Percentiles rank a stretch among this genome's conserved stretches.
These are phyloP conservation scores for Aspergillus glaucus DNA, from an alignment of 2,329 filamentous ascomycete species.

Conservation along the genomic window DNA sequence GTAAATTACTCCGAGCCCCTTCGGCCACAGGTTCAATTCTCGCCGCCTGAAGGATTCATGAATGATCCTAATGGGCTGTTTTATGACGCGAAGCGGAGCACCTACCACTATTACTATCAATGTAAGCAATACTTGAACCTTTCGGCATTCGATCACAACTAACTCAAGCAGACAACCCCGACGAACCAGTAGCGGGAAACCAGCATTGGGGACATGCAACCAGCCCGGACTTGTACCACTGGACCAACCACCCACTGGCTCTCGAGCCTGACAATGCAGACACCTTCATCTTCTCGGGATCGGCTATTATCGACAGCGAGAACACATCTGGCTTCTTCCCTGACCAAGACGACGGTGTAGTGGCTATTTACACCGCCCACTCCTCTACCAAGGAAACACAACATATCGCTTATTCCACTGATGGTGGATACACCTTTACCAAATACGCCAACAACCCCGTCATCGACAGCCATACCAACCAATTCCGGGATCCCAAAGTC, in stretches of 20 bases:
- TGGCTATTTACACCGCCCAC: constrained; percentile 52
- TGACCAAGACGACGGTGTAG: constrained; percentile 54
- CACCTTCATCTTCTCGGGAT: constrained; percentile 48
- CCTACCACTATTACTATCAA: constrained; percentile 62
- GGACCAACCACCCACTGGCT: constrained; percentile 59
- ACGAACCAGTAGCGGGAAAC: constrained; percentile 47
- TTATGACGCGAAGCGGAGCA: constrained; percentile 46
- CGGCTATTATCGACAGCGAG: constrained; percentile 53
- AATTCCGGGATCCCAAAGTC: constrained; percentile 63
- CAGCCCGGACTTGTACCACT: constrained; percentile 56
- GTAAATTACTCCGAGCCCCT: constrained; percentile 12
- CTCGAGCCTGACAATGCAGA: constrained; percentile 43
- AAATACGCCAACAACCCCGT: constrained; percentile 57
- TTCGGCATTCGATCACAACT: neutral
- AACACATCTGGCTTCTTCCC: constrained; percentile 63
- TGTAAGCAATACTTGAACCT: constrained; percentile 29
- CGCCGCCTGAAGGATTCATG: constrained; percentile 26
- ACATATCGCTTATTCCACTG: constrained; percentile 55
- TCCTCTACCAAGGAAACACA: constrained; percentile 42
- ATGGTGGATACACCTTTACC: constrained; percentile 57
- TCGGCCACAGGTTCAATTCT: constrained; percentile 28
- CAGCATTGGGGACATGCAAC: constrained; percentile 65
- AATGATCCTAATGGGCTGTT: constrained; percentile 64
- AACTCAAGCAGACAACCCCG: constrained; percentile 41
- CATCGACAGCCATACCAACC: constrained; percentile 47